phyloP scores from a whole-genome alignment of 495 filamentous ascomycete species.

The Annulohypoxylon stygium region DNA sequence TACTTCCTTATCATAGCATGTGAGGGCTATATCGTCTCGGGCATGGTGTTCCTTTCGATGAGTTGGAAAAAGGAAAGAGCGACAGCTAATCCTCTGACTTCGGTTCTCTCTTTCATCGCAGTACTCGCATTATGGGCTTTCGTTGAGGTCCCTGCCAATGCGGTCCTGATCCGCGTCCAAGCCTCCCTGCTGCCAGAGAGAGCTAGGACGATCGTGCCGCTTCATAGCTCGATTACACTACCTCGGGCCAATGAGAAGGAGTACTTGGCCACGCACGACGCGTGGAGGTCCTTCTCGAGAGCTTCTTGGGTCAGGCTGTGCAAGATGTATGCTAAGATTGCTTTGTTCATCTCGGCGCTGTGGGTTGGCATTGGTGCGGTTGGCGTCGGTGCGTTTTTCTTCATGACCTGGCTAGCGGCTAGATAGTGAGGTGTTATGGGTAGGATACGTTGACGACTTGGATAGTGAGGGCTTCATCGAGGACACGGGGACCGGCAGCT shows the following conservation, averaged over 20 bases:
- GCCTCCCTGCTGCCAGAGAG: constrained; percentile 48
- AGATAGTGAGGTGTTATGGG: not conserved
- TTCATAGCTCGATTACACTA: constrained; percentile 37
- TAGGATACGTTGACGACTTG: not conserved
- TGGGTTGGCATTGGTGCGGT: not conserved
- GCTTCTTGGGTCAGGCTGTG: constrained; percentile 66
- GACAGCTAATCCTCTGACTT: not conserved
- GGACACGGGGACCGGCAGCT: too few species aligned
- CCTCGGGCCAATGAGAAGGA: constrained; percentile 59
- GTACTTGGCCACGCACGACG: constrained; percentile 69
- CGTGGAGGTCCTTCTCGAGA: constrained; percentile 73
- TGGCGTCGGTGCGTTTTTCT: not conserved
- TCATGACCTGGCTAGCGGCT: not conserved
- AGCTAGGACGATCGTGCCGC: constrained; percentile 35
- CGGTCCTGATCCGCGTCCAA: constrained; percentile 40
- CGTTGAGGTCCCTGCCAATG: constrained; percentile 28
- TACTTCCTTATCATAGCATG: not conserved
- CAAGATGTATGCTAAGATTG: constrained; percentile 69
- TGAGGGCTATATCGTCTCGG: not conserved
- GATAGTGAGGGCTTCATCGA: not conserved
- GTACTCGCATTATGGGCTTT: not conserved
- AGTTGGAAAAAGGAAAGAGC: not conserved
- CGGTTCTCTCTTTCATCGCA: not conserved
- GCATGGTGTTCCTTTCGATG: not conserved
- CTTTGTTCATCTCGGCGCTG: not conserved